These are phyloP conservation scores for Apiospora rasikravindrae DNA, from an alignment of 2,329 filamentous ascomycete species.

Conservation along the genomic window DNA sequence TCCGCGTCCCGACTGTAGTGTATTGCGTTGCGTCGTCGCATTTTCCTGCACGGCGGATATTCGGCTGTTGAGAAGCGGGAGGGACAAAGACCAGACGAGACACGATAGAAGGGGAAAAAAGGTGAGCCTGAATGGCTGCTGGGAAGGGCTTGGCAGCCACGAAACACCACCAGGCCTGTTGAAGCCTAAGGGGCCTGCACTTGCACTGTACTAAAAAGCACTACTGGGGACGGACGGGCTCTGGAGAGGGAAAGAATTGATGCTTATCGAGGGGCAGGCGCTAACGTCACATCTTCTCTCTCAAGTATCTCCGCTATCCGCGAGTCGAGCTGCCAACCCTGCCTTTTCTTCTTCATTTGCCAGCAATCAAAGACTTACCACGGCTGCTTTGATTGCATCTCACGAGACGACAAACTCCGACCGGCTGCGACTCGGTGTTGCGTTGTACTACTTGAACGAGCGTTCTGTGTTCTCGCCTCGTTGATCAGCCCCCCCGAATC, in stretches of 20 bases:
- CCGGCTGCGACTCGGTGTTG: background rate
- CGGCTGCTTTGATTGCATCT: background rate
- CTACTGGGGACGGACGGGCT: background rate
- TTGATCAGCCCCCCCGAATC: background rate
- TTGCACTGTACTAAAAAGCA: background rate
- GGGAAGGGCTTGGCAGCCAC: background rate
- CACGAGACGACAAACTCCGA: background rate
- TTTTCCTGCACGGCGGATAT: background rate
- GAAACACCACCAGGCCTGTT: background rate
- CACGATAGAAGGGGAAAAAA: background rate
- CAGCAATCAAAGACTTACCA: background rate
- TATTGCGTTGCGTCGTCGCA: background rate
- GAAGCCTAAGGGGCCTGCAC: slow-evolving; percentile 2
- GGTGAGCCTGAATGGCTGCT: background rate
- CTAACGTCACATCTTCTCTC: slow-evolving; percentile 19
- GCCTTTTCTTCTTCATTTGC: slow-evolving; percentile 9
- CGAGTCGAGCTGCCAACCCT: slow-evolving; percentile 16
- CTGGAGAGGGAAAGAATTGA: background rate
- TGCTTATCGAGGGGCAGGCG: slow-evolving; percentile 18
- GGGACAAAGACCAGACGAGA: background rate
- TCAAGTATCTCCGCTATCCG: slow-evolving; percentile 17
- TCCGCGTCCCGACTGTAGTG: no score
- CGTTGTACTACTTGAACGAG: background rate
- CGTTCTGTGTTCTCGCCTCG: background rate
- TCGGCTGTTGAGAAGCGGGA: background rate